Evolutionary conservation across 106 monocot species (phyloP).

Genomic region (Allium fistulosum): DNA sequence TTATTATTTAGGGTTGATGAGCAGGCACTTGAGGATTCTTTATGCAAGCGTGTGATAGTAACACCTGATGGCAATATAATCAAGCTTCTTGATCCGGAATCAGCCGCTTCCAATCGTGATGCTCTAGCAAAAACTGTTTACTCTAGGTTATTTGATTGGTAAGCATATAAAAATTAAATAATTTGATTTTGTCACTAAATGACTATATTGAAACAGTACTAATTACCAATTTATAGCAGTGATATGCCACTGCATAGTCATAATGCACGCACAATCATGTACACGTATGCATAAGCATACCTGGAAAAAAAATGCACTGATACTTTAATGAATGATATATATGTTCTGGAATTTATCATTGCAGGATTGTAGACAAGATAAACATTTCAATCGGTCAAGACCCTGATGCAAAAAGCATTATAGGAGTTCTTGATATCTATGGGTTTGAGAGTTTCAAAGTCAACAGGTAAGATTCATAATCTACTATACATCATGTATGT

Average conservation of each 20-base stretch:
- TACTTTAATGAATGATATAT: no score
- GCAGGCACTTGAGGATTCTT: constrained; percentile 57
- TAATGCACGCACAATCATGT: no score
- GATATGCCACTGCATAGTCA: no score
- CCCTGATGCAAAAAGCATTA: constrained; percentile 60
- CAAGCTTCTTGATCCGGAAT: constrained; percentile 82
- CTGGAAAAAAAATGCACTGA: no score
- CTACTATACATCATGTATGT: neutral
- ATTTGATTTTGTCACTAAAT: neutral
- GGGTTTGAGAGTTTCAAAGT: constrained; percentile 97
- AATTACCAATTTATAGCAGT: no score
- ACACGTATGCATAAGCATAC: no score
- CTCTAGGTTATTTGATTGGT: constrained; percentile 92
- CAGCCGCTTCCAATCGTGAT: constrained; percentile 76
- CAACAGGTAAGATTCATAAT: constrained; percentile 51
- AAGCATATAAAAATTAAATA: constrained; percentile 8
- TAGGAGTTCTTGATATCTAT: constrained; percentile 98
- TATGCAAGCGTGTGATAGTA: constrained; percentile 79
- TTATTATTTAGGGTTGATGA: constrained; percentile 54
- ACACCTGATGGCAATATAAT: constrained; percentile 97
- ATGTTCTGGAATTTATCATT: constrained; percentile 4
- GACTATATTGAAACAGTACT: no score
- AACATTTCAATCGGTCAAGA: constrained; percentile 96
- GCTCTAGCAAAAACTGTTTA: constrained; percentile 91
- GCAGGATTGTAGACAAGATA: constrained; percentile 95